phyloP scores from a whole-genome alignment of 2,329 filamentous ascomycete species.

The Colletotrichum sp. region DNA sequence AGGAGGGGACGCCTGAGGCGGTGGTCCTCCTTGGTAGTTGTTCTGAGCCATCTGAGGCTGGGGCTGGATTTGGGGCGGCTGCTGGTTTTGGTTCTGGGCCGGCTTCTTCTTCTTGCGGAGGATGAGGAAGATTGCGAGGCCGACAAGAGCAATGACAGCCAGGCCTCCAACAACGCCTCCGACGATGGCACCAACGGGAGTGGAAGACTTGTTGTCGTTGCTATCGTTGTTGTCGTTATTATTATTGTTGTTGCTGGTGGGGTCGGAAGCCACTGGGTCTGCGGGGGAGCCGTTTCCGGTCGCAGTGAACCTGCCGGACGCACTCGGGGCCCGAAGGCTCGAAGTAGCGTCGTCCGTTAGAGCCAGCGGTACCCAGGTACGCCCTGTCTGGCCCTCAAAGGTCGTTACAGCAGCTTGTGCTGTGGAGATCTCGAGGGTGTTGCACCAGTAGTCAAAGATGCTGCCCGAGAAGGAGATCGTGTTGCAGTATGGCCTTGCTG shows the following conservation, averaged over 20 bases:
- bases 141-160: conserved; percentile 33
- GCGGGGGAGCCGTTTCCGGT: not conserved
- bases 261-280: not conserved
- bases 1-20: not conserved
- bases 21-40: not conserved
- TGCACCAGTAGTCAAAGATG: conserved; percentile 51
- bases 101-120: conserved; percentile 33
- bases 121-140: conserved; percentile 33
- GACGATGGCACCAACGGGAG: conserved; percentile 39
- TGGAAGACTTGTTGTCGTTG: conserved; percentile 1
- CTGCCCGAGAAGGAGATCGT: conserved; percentile 46
- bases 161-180: conserved; percentile 42
- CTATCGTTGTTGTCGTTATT: not conserved
- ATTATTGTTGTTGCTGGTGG: conserved; percentile 8
- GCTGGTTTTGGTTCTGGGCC: not conserved
- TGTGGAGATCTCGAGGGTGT: conserved; percentile 33
- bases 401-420: conserved; percentile 44
- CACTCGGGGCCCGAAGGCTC: not conserved
- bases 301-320: not conserved
- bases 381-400: conserved; percentile 39
- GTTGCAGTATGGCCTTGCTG: conserved; percentile 44
- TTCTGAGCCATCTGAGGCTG: conserved; percentile 8
- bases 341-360: conserved; percentile 7
- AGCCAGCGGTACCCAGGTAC: conserved; percentile 28
- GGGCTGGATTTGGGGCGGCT: conserved; percentile 1